Evolutionary conservation across 1,284 basidiomycete genomes (phyloP).

Genomic region (Phellopilus nigrolimitatus): DNA sequence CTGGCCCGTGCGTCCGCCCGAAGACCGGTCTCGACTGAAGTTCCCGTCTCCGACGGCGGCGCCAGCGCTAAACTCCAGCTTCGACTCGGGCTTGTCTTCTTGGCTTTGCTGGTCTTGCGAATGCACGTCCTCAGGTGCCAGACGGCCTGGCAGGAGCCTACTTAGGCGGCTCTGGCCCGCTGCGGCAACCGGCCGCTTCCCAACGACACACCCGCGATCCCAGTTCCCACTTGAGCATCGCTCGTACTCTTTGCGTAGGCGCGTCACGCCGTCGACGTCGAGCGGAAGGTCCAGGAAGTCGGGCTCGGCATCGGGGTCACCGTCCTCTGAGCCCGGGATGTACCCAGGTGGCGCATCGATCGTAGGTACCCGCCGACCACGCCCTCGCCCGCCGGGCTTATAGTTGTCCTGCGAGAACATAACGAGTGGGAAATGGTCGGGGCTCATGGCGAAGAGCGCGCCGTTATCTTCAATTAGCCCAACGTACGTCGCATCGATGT

Average conservation of each 20-base stretch:
- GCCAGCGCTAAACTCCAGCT: not conserved
- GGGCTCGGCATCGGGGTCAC: not conserved
- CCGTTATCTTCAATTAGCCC: constrained; percentile 58
- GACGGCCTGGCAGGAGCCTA: constrained; percentile 12
- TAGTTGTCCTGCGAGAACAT: constrained; percentile 54
- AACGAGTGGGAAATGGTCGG: constrained; percentile 68
- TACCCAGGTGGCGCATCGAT: constrained; percentile 12
- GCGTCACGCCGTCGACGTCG: constrained; percentile 42
- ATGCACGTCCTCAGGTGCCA: not conserved
- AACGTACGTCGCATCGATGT: constrained; percentile 60
- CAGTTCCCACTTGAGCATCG: constrained; percentile 33
- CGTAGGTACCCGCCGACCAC: constrained; percentile 17
- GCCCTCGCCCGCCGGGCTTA: constrained; percentile 29
- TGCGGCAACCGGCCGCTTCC: constrained; percentile 42
- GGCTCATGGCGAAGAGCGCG: constrained; percentile 76
- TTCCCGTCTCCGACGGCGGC: not conserved
- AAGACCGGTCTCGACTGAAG: not conserved
- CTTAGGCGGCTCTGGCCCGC: constrained; percentile 15
- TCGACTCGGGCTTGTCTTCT: not conserved
- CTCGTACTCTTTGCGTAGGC: constrained; percentile 35
- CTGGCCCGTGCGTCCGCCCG: not conserved
- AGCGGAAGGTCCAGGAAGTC: constrained; percentile 31
- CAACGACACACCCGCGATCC: constrained; percentile 56
- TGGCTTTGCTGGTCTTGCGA: not conserved
- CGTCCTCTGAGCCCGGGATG: not conserved